Conservation (phyloP, 495 filamentous ascomycete species). For the Aspergillus bertholletiae region DNA sequence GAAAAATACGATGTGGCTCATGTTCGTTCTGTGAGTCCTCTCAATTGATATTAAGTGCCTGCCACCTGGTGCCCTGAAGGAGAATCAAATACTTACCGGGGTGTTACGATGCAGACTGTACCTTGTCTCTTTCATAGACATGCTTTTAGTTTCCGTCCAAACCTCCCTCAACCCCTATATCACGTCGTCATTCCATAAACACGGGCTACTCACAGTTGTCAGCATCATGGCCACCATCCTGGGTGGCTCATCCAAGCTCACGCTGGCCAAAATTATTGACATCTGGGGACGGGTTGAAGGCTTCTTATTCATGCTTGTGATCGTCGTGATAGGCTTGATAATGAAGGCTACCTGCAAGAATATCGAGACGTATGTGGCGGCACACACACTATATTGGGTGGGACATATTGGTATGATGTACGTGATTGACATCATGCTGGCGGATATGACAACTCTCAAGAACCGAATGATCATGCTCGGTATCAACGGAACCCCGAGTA, state of each 20-base stretch:
- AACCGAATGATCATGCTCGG: constrained; percentile 56
- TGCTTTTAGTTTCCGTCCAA: neutral
- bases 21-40: neutral
- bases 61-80: no score
- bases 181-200: constrained; percentile 15
- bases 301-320: neutral
- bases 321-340: constrained; percentile 31
- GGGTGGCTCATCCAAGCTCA: constrained; percentile 51
- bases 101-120: neutral
- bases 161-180: constrained; percentile 4
- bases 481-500: constrained; percentile 53
- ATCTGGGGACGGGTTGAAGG: constrained; percentile 47
- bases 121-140: neutral
- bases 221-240: constrained; percentile 17
- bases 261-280: constrained; percentile 60
- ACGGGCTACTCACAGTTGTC: constrained; percentile 18
- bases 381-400: constrained; percentile 42
- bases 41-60: no score
- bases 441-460: constrained; percentile 55
- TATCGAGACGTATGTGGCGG: constrained; percentile 39
- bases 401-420: constrained; percentile 53
- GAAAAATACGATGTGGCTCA: neutral
- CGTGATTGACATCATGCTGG: constrained; percentile 51
- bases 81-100: no score
- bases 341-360: constrained; percentile 38